These are phyloP conservation scores for Amoebophrya sp. DNA, from an alignment of 169 alveolate genomes.

Conservation along the genomic window DNA sequence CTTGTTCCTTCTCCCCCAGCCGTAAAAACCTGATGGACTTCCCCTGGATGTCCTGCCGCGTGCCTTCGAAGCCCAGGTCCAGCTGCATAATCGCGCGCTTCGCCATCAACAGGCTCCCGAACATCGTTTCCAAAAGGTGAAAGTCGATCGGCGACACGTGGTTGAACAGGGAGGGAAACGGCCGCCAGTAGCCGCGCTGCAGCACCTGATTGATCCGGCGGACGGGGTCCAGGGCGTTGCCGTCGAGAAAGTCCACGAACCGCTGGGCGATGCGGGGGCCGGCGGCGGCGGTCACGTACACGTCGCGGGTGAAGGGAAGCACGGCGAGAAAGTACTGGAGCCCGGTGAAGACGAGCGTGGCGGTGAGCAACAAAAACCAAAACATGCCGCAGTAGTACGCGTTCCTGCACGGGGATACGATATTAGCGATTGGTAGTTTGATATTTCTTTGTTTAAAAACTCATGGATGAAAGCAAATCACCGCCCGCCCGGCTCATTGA, in stretches of 20 bases:
- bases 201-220: not conserved
- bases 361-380: not conserved
- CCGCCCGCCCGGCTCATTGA: too few relatives aligned
- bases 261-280: not conserved
- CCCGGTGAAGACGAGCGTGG: not conserved
- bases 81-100: not conserved
- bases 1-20: not conserved
- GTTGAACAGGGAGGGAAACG: not conserved
- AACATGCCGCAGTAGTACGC: too few relatives aligned
- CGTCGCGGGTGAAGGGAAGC: not conserved
- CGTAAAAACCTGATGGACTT: not conserved
- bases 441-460: too few relatives aligned
- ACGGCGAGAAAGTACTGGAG: not conserved
- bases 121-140: not conserved
- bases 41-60: not conserved
- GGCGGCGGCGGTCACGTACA: too few relatives aligned
- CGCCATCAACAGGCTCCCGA: not conserved
- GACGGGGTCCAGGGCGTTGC: not conserved
- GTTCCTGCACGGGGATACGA: too few relatives aligned
- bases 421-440: too few relatives aligned
- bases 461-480: too few relatives aligned
- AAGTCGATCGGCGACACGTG: not conserved
- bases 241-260: not conserved
- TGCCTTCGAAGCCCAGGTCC: not conserved
- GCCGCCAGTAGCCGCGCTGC: not conserved